phyloP scores from a whole-genome alignment of 2,329 filamentous ascomycete species.

The Apiospora rasikravindrae region DNA sequence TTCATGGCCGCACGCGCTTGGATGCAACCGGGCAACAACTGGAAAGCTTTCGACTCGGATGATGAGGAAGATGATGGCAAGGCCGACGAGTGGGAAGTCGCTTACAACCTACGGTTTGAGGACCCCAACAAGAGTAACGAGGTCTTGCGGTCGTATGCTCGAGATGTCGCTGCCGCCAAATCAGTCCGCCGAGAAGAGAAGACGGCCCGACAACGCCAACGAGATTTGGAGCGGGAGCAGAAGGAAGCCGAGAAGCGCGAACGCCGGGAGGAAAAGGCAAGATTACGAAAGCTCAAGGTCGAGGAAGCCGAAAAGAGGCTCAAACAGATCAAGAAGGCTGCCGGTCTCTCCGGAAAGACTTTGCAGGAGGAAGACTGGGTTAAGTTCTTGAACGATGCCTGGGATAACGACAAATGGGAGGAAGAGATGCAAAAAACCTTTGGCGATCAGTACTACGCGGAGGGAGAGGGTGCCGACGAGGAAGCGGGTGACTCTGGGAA shows the following conservation, averaged over 20 bases:
- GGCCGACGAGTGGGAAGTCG: constrained; percentile 87
- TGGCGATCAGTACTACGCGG: constrained; percentile 88
- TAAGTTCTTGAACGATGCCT: constrained; percentile 83
- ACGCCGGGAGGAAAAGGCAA: constrained; percentile 79
- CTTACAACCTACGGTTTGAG: constrained; percentile 96
- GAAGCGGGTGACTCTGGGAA: constrained; percentile 58
- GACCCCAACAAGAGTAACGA: constrained; percentile 89
- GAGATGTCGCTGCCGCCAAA: constrained; percentile 80
- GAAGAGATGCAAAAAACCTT: constrained; percentile 87
- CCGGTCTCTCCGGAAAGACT: constrained; percentile 73
- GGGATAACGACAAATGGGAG: constrained; percentile 90
- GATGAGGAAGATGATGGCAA: constrained; percentile 71
- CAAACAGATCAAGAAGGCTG: constrained; percentile 85
- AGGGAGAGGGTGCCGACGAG: constrained; percentile 67
- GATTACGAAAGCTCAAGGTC: constrained; percentile 84
- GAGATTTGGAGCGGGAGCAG: constrained; percentile 77
- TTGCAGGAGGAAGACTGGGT: constrained; percentile 81
- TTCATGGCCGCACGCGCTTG: constrained; percentile 93
- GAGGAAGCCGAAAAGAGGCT: constrained; percentile 90
- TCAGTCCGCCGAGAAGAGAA: constrained; percentile 86
- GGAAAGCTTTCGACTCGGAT: constrained; percentile 89
- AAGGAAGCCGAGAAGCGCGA: constrained; percentile 80
- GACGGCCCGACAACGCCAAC: constrained; percentile 75
- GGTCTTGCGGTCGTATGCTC: constrained; percentile 83
- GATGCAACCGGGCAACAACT: constrained; percentile 70